phyloP scores from a whole-genome alignment of 306 rosid species.

The Hylodesmum podocarpum region DNA sequence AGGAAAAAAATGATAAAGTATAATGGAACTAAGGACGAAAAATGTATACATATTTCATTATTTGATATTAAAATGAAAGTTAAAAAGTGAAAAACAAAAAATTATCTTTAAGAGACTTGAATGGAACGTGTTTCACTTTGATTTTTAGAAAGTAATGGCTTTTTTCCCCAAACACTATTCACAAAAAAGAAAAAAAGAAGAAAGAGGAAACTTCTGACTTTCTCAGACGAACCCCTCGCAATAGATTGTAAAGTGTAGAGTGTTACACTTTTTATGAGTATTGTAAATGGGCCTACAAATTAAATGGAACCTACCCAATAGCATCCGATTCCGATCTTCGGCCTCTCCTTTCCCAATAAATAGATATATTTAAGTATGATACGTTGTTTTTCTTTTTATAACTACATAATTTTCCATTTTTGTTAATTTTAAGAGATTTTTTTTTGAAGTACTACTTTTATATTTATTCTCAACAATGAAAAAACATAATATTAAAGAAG shows the following conservation, averaged over 20 bases:
- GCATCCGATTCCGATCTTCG: not conserved
- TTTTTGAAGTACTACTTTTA: too few relatives aligned
- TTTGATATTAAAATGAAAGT: not conserved
- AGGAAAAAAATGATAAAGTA: not conserved
- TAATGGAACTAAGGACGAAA: not conserved
- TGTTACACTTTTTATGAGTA: not conserved
- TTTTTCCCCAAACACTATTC: not conserved
- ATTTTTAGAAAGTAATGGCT: not conserved
- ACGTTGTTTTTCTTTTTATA: not conserved
- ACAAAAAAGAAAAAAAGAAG: not conserved
- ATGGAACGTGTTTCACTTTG: not conserved
- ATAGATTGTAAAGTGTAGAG: not conserved
- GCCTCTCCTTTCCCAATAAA: not conserved
- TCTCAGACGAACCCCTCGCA: not conserved
- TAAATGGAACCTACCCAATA: not conserved
- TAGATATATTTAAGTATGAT: not conserved
- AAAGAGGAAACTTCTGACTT: not conserved
- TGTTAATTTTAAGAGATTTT: not conserved
- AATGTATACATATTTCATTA: not conserved
- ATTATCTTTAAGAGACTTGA: not conserved
- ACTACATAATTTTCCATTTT: not conserved
- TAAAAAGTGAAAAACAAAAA: not conserved
- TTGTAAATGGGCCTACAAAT: not conserved
- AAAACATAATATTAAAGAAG: too few relatives aligned
- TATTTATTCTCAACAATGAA: too few relatives aligned